These are phyloP conservation scores for Serendipita sp. DNA, from an alignment of 1,284 basidiomycete genomes.

Conservation along the genomic window DNA sequence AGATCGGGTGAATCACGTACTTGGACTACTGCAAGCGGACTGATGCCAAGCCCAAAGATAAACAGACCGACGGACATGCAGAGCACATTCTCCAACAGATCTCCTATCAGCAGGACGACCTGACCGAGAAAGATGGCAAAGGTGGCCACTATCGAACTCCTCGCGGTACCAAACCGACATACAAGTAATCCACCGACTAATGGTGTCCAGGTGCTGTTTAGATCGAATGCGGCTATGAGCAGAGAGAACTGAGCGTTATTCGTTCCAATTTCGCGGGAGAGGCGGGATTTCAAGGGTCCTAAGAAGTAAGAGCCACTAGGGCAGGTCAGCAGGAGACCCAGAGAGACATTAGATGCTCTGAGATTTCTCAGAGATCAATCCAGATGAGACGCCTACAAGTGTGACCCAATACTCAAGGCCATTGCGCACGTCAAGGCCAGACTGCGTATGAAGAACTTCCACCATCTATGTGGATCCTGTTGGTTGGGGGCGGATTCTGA, in stretches of 20 bases:
- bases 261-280: constrained; percentile 58
- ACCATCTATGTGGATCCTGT: neutral
- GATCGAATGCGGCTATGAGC: constrained; percentile 55
- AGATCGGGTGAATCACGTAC: constrained; percentile 11
- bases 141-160: constrained; percentile 56
- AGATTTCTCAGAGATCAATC: neutral
- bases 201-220: constrained; percentile 73
- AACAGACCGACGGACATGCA: constrained; percentile 60
- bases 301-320: constrained; percentile 53
- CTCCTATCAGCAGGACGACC: constrained; percentile 44
- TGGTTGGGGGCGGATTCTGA: neutral
- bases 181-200: constrained; percentile 55
- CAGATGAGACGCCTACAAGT: constrained; percentile 39
- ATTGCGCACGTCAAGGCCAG: constrained; percentile 61
- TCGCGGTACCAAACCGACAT: constrained; percentile 52
- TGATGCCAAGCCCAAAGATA: constrained; percentile 64
- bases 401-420: constrained; percentile 56
- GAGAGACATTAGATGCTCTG: neutral
- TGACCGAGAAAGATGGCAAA: constrained; percentile 54
- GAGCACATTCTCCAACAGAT: constrained; percentile 40
- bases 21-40: constrained; percentile 58
- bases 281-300: constrained; percentile 58
- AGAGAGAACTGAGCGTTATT: constrained; percentile 65
- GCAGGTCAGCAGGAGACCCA: neutral
- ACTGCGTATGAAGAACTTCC: constrained; percentile 31